Evolutionary conservation across 148 eudicot species (phyloP).

Genomic region (Cornus suecica): DNA sequence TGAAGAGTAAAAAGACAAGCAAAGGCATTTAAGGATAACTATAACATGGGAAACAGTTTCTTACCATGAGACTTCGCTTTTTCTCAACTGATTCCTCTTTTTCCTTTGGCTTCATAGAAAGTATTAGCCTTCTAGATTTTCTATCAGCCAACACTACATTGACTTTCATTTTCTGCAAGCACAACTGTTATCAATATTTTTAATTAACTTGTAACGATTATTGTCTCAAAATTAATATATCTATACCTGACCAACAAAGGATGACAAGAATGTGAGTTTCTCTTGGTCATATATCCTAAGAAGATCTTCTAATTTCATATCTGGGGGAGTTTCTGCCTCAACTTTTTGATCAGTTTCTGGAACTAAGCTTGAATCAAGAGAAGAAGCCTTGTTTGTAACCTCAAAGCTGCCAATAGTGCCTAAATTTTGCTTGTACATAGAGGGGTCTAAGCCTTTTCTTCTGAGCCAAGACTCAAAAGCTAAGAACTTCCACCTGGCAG

Average conservation of each 20-base stretch:
- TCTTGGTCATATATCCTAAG: conserved; percentile 73
- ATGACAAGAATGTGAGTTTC: conserved; percentile 76
- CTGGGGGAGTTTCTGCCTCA: conserved; percentile 47
- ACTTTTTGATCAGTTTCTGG: conserved; percentile 27
- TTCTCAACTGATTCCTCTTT: conserved; percentile 66
- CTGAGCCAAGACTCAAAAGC: conserved; percentile 97
- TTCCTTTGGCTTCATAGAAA: conserved; percentile 76
- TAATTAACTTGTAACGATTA: background rate
- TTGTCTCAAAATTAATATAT: conserved; percentile 6
- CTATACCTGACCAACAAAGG: conserved; percentile 92
- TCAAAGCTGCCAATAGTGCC: conserved; percentile 61
- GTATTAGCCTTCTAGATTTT: conserved; percentile 67
- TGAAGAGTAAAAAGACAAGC: background rate
- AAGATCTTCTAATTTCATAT: conserved; percentile 83
- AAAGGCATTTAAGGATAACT: background rate
- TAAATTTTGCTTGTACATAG: conserved; percentile 66
- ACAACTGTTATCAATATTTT: conserved; percentile 8
- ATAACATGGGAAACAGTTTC: conserved; percentile 6
- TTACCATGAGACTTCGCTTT: conserved; percentile 85
- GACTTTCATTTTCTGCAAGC: conserved; percentile 65
- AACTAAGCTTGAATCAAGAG: conserved; percentile 31
- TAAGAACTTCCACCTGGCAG: conserved; percentile 80
- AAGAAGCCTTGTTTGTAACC: conserved; percentile 20
- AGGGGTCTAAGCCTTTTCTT: conserved; percentile 75
- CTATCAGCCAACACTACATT: conserved; percentile 66